Base-by-base conservation (phyloP, 768 basidiomycete species). In the Termitomyces sp. region DNA sequence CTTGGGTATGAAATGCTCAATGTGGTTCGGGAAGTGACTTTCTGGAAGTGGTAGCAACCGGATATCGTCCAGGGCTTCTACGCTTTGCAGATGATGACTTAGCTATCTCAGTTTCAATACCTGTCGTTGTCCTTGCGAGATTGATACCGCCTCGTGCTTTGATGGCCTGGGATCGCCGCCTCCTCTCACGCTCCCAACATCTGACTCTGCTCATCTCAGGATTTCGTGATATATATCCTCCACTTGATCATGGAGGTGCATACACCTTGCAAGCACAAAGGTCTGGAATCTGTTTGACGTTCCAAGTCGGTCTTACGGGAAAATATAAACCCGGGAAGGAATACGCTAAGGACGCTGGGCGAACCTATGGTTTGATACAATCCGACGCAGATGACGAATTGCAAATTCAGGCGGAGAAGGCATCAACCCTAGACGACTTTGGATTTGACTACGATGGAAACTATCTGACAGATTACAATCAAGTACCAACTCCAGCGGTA, bases 121-220 rank as follows among this genome's bases (percentile, higher is more conserved):
- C 84, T 11, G 75, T 81, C 38, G 70, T 84, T 54, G 69, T 60
- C 10, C 73, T 86, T 11, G 73, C 82, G 13, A 60, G 75, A 12
- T 74, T 72, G 47, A 81, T 88, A 22, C 77, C 85, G 11, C 76
- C 85, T 3, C 82, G 82, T 35, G 86, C 86, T 10, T 71, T 90
- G 31, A 80, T 87, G 68, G 86, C 87, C 22, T 90, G 88, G 88
- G 88, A 90, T 61, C 74, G 80, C 13, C 78, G 78, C 9, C 76
- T 89, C 5, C 73, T 89, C 20, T 73, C 81, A 5, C 74, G 76
- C 29, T 70, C 78, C 12, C 80, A 81, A 20, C 74, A 87, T 68
- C 72, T 90, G 44, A 81, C 81, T 5, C 76, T 89, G n/a, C 75
- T 89, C 25, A 80, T 89, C 15, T 80, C 80, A 16, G 82, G 85